Base-by-base conservation (phyloP, 805 yeast genomes). In the Teunomyces pallodes region DNA sequence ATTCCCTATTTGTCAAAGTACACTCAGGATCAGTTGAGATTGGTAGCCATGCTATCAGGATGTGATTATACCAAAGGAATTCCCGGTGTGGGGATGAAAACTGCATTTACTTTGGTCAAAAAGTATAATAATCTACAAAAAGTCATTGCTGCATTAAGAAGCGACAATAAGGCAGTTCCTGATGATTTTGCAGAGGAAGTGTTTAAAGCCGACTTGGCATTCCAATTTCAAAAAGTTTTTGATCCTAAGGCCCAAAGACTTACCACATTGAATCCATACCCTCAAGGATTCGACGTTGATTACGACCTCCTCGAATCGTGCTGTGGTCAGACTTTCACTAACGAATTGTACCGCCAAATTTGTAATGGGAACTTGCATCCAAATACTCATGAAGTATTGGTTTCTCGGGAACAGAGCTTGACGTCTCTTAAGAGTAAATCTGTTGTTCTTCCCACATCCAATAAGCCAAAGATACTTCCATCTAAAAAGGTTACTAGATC, bases 11-110 rank as follows among this genome's bases (percentile, higher is more conserved):
- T 90, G 36, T 72, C 77, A 0, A 58, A 70, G 5, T 75, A 84
- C 55, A 63, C 76, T 16, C 77, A 70, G 26, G 79, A 77, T 8
- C 88, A 89, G 56, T 64, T 89, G 46, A 74, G 94, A 42, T 73
- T 83, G 36, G 80, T 89, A 67, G 98, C 96, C 1, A 85, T 91
- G 55, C 62, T 94, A 4, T 81, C 96, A n/a, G 99, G 99, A 0
- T 94, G 99, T 68, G 99, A 94, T 65, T 94, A 94, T 60, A 88
- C 97, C 0, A 81, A 82, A 46, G 99, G 99, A 0, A 73, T 94
- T 5, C 79, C 86, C 0, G 85, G 86, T 2, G 75, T 92, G 12
- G 99, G 99, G 0, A 74, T 90, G 8, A 80, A 82, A 40, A 87
- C 84, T 26, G 96, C 97, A 0, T 79, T 86, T 46, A 71, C 69